These are phyloP conservation scores for Globisporangium sylvaticum DNA, from an alignment of 352 stramenopile genomes.

Conservation along the genomic window DNA sequence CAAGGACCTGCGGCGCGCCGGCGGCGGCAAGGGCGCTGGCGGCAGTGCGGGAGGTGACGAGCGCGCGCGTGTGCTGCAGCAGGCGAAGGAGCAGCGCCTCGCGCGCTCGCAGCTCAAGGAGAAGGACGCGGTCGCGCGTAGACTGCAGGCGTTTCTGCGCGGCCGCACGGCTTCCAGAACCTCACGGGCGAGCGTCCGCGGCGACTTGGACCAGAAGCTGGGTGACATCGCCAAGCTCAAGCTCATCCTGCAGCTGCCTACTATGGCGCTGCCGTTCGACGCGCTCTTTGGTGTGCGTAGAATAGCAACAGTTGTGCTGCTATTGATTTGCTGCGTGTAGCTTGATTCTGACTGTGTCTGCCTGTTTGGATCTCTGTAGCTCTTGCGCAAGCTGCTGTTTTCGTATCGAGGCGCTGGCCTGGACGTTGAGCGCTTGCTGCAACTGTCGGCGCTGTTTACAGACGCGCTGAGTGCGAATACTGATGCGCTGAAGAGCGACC, in stretches of 20 bases:
- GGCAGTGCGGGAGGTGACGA: slow-evolving; percentile 14
- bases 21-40: slow-evolving; percentile 4
- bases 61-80: slow-evolving; percentile 49
- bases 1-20: slow-evolving; percentile 33
- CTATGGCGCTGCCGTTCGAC: slow-evolving; percentile 44
- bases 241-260: slow-evolving; percentile 42
- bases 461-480: slow-evolving; percentile 21
- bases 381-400: slow-evolving; percentile 43
- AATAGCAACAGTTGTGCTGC: no score
- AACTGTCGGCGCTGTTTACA: slow-evolving; percentile 23
- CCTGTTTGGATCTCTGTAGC: slow-evolving; percentile 12
- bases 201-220: slow-evolving; percentile 53
- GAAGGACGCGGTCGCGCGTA: slow-evolving; percentile 25
- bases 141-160: slow-evolving; percentile 45
- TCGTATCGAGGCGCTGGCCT: slow-evolving; percentile 26
- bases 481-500: slow-evolving; percentile 18
- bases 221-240: slow-evolving; percentile 53
- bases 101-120: slow-evolving; percentile 37
- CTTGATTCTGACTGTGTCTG: neutral
- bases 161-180: slow-evolving; percentile 24
- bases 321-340: no score
- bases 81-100: slow-evolving; percentile 42
- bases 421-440: slow-evolving; percentile 27
- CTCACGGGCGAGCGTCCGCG: slow-evolving; percentile 13
- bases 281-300: slow-evolving; percentile 38